Evolutionary conservation across 257 asterid species (phyloP), one percentile per base, ranked within the genome.

Genomic region (Verbascum thapsus): DNA sequence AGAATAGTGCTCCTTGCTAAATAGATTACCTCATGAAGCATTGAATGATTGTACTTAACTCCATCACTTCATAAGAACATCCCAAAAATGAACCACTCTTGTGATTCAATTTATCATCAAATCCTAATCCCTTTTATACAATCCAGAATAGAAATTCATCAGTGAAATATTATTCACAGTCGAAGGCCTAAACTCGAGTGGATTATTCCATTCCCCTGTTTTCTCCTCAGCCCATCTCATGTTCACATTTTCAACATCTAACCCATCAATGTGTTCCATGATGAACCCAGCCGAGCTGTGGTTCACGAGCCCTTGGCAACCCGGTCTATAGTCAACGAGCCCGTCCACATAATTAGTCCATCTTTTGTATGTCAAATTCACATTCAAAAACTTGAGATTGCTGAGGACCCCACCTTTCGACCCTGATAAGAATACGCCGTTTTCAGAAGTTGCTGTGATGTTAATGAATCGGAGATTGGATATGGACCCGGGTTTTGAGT

Each of bases 231-330:
- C 73, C 99, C 96, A 91, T 44, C 76, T 72, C 96, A 89, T 80
- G 64, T 58, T 73, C 71, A 92, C 85, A 47, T 87, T 78, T 53
- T 85, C 79, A 9, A 89, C 73, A 26, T 42, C 66, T 74, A 92
- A 63, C 7, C 99, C 97, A 52, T 92, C 88, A 53, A 89, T 74
- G 64, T 92, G 90, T 61, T 89, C 97, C 99, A 92, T 89, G 74
- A 83, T 42, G 80, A 92, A 73, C 68, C 97, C 97, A 1, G 96
- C 99, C 7, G 83, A 70, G 76, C 80, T 77, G 73, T 79, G 99
- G 26, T 77, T 83, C 58, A 92, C 90, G 0, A 89, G 88, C 61
- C 88, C 96, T 54, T 73, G 83, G 78, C 99, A 89, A 35, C 97
- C 96, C 0, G 99, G 99, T 52, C 97, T 79, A 75, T 87, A 92